phyloP scores from a whole-genome alignment of 2,329 filamentous ascomycete species.

The Lomentospora prolificans region DNA sequence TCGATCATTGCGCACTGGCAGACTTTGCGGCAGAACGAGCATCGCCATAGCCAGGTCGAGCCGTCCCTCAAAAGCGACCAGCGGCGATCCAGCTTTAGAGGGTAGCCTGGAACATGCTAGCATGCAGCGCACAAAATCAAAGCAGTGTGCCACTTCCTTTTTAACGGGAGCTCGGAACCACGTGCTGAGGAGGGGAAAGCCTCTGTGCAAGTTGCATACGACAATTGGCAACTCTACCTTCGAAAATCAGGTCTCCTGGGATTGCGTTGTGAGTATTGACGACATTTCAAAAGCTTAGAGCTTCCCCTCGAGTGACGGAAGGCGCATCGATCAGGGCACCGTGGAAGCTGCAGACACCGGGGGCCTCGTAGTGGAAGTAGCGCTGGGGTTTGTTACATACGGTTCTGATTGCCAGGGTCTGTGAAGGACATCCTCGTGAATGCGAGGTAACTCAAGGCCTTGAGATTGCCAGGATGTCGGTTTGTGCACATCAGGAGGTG shows the following conservation, averaged over 20 bases:
- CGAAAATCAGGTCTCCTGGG: not conserved
- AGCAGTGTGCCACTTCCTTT: too few relatives aligned
- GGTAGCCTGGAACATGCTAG: too few relatives aligned
- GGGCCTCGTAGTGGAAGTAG: not conserved
- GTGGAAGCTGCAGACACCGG: not conserved
- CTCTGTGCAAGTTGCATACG: too few relatives aligned
- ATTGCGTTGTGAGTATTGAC: not conserved
- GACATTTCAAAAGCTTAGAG: not conserved
- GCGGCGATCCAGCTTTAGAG: too few relatives aligned
- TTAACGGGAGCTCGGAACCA: too few relatives aligned
- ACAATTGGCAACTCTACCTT: not conserved
- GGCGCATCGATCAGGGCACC: not conserved
- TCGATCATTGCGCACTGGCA: too few relatives aligned
- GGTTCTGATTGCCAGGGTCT: slow-evolving; percentile 41
- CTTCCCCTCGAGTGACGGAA: not conserved
- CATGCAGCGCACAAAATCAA: too few relatives aligned
- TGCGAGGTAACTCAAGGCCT: slow-evolving; percentile 31
- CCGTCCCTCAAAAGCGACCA: too few relatives aligned
- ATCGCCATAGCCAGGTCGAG: too few relatives aligned
- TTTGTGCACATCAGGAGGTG: slow-evolving; percentile 13
- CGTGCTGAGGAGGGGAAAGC: too few relatives aligned
- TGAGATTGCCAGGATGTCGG: slow-evolving; percentile 23
- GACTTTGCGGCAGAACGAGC: too few relatives aligned
- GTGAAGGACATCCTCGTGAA: slow-evolving; percentile 38
- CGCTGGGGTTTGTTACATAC: slow-evolving; percentile 30